Percentiles rank a stretch among this genome's conserved stretches.
Conservation (phyloP, 345 rosid species). For the Carallia pectinifolia region DNA sequence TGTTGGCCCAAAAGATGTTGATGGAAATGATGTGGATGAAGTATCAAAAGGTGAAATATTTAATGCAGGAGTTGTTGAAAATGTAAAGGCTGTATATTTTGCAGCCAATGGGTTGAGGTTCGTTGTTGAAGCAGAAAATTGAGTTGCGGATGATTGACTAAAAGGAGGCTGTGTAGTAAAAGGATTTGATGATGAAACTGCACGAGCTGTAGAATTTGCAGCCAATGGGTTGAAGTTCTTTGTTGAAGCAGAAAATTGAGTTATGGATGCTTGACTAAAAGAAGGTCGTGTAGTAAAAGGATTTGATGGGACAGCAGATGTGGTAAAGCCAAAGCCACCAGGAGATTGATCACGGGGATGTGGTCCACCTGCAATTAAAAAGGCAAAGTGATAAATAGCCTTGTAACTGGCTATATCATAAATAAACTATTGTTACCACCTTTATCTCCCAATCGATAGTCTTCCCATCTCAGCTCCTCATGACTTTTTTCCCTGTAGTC, state of each 20-base stretch:
- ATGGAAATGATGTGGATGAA: slow-evolving; percentile 44
- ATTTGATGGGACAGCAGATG: slow-evolving; percentile 41
- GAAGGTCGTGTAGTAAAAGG: slow-evolving; percentile 46
- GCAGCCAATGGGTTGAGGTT: slow-evolving; percentile 51
- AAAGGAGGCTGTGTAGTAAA: slow-evolving; percentile 48
- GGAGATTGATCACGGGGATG: slow-evolving; percentile 57
- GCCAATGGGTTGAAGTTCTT: slow-evolving; percentile 49
- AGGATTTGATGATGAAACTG: slow-evolving; percentile 33
- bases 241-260: slow-evolving; percentile 43
- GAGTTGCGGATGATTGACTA: slow-evolving; percentile 48
- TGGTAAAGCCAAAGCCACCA: slow-evolving; percentile 53
- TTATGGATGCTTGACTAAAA: slow-evolving; percentile 49
- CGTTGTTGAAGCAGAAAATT: slow-evolving; percentile 40
- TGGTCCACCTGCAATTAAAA: slow-evolving; percentile 64
- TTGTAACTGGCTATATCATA: neutral
- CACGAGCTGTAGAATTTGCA: slow-evolving; percentile 28
- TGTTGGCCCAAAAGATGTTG: slow-evolving; percentile 46
- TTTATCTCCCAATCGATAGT: slow-evolving; percentile 92
- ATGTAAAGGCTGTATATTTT: slow-evolving; percentile 33
- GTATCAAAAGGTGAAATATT: slow-evolving; percentile 25
- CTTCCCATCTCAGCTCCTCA: slow-evolving; percentile 96
- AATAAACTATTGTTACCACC: slow-evolving; percentile 37
- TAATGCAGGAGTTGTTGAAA: slow-evolving; percentile 31
- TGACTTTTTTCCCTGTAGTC: slow-evolving; percentile 66
- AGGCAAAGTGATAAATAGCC: slow-evolving; percentile 1